phyloP scores from a whole-genome alignment of 495 filamentous ascomycete genomes.

The Penicillium daleae region DNA sequence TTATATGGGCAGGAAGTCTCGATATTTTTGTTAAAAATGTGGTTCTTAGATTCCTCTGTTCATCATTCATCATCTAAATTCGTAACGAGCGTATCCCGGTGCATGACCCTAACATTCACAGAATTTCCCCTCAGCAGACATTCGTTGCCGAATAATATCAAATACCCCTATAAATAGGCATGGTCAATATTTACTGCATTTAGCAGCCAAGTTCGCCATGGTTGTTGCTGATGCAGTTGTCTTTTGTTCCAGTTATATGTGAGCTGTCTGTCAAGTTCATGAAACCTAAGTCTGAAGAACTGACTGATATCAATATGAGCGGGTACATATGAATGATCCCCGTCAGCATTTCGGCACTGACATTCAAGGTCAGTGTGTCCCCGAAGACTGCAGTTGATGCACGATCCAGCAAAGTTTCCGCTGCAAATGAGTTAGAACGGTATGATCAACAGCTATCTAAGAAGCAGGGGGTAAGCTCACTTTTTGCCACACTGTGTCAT shows the following conservation, averaged over 20 bases:
- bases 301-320: slow-evolving; percentile 26
- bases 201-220: slow-evolving; percentile 29
- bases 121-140: background rate
- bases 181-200: background rate
- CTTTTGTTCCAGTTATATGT: background rate
- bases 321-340: slow-evolving; percentile 19
- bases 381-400: no score
- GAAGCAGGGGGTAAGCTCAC: slow-evolving; percentile 15
- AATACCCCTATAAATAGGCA: no score
- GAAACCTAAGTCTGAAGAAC: background rate
- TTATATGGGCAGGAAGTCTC: no score
- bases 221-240: slow-evolving; percentile 31
- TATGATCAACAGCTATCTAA: no score
- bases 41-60: background rate
- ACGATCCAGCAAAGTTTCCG: no score
- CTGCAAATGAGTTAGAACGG: no score
- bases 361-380: no score
- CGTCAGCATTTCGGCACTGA: slow-evolving; percentile 23
- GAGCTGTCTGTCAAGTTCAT: background rate
- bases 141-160: background rate
- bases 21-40: background rate
- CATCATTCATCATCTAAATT: background rate
- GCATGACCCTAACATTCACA: background rate
- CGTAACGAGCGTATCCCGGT: background rate
- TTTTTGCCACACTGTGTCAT: slow-evolving; percentile 28